A percentile compares a stretch with the other conserved stretches of the same genome.
phyloP scores from a whole-genome alignment of 176 grass and related monocot species.

The Ananas comosus region DNA sequence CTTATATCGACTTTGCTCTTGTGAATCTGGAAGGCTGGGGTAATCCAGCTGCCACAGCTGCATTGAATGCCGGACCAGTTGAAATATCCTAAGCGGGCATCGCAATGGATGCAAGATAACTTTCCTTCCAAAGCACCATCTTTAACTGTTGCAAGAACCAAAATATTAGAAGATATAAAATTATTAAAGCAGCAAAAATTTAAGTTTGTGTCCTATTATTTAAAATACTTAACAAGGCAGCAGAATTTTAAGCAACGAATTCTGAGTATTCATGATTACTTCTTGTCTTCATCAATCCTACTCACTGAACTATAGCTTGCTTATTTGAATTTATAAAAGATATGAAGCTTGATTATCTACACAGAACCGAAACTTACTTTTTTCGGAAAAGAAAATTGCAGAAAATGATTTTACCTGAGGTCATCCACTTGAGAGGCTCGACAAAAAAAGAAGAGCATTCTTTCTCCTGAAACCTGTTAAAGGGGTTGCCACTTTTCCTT shows the following conservation, averaged over 20 bases:
- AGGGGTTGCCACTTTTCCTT: constrained; percentile 28
- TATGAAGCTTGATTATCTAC: neutral
- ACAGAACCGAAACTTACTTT: neutral
- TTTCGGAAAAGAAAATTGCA: neutral
- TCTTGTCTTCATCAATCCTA: too few species aligned
- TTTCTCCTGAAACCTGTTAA: constrained; percentile 40
- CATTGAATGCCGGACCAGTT: constrained; percentile 92
- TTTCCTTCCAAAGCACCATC: constrained; percentile 91
- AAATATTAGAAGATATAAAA: neutral
- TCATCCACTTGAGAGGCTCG: constrained; percentile 98
- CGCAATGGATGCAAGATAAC: constrained; percentile 71
- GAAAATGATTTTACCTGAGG: constrained; percentile 36
- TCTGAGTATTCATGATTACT: too few species aligned
- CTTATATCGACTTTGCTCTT: constrained; percentile 91
- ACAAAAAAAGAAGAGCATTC: constrained; percentile 79
- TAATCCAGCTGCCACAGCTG: constrained; percentile 89
- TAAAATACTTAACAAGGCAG: neutral
- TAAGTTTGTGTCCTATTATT: neutral
- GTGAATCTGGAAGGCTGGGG: constrained; percentile 81
- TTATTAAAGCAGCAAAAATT: neutral
- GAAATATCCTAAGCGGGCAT: constrained; percentile 72
- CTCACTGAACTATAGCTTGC: too few species aligned
- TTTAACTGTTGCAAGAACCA: constrained; percentile 51
- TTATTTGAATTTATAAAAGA: neutral
- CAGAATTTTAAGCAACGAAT: neutral